Base-by-base conservation (phyloP, 176 grass and related monocot genomes). In the Triticum timopheevii region DNA sequence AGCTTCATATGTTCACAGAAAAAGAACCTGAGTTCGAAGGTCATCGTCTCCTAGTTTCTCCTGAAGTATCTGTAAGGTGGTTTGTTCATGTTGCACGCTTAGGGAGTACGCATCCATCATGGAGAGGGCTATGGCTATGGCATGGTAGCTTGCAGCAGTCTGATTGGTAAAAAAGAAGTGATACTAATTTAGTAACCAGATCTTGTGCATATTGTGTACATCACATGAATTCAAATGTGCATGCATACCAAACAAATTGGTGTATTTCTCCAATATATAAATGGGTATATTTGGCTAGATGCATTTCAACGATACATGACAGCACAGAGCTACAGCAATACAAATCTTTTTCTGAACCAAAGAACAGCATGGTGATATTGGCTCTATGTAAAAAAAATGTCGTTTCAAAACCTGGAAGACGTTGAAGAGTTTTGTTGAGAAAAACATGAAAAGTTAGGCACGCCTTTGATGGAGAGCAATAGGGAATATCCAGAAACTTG, bases 121-220 rank as follows among this genome's bases (percentile, higher is more conserved):
- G 27, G 97, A 99, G 68, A 99, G 90, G 83, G 97, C 97, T 90
- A 99, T 99, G 58, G 97, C 97, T 83, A 99, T 99, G 72, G 97
- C 97, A 92, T 99, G 97, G 73, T 99, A 99, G 89, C 97, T 99
- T 58, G 97, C 97, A 78, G 94, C 97, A 87, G 97, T 99, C 97
- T 99, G 90, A 72, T 85, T 85, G 61, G 62, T 78, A 82, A 84
- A 87, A 77, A 87, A 87, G 70, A 24, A 66, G 85, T 88, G 52
- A 82, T 78, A 12, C 24, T 61, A 88, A 73, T 22, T 81, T 28
- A 83, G 69, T 74, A 65, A 85, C 62, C 56, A 7, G 71, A 88
- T 63, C 17, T 31, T 69, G 58, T 77, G 40, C 23, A 72, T 65
- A 86, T 17, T 54, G 7, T 52, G 49, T 28, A 38, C 80, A 82